Base-by-base conservation (phyloP, 1,284 basidiomycete genomes). In the Apiotrichum brassicae region DNA sequence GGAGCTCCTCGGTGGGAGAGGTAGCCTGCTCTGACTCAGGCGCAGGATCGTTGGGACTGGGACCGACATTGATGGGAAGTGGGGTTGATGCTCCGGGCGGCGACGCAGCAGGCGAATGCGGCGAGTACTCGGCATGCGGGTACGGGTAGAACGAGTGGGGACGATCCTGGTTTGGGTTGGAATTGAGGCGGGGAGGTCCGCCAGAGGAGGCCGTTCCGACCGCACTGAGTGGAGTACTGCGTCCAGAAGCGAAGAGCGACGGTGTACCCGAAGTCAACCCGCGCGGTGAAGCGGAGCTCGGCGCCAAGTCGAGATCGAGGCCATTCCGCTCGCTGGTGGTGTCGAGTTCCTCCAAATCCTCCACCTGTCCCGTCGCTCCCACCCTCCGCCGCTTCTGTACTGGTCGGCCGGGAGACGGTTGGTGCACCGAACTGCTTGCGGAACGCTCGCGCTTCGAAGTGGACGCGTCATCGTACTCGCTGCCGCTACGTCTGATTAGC, bases 1-100 rank as follows among this genome's bases (percentile, higher is more conserved):
- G 43, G 5, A 66, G 45, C 19, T 64, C 63, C 46, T 69, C 66
- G 1, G 54, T 57, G 14, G 34, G 55, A 4, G 46, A 56, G 26
- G 34, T 54, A 18, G n/a, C n/a, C n/a, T n/a, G n/a, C n/a, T n/a
- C n/a, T n/a, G n/a, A n/a, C n/a, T n/a, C n/a, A n/a, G 43, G 33
- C 20, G 45, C 28, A 14, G 28, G 36, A 13, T 32, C 18, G 28
- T 11, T 16, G 20, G 38, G 14, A 9, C 38, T 18, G 50, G 26
- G 34, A 7, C 33, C 22, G 34, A 18, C n/a, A 18, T 36, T 3
- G 35, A 37, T 3, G 22, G 43, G 14, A 14, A 25, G 32, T 6
- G 43, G 32, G 8, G 43, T 25, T 9, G 43, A 41, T 38, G 19
- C 24, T 24, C 36, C 49, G 12, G 12, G 33, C 37, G 34, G n/a